These are phyloP conservation scores for Gautieria morchelliformis DNA, from an alignment of 768 basidiomycete genomes.

Conservation along the genomic window DNA sequence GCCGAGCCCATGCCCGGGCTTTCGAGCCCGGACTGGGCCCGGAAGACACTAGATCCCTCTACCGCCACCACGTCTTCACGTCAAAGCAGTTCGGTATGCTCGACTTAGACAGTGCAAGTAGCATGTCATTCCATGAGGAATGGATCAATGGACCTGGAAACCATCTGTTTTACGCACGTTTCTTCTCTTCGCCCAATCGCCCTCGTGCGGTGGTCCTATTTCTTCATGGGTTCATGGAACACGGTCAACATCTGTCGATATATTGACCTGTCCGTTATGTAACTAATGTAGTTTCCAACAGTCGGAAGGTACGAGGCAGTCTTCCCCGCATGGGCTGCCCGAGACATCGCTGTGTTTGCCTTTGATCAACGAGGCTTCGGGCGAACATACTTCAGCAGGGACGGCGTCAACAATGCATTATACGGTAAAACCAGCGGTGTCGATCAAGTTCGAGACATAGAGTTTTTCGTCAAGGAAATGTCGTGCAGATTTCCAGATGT, in stretches of 20 bases:
- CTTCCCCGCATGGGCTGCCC: constrained; percentile 43
- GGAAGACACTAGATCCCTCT: too few relatives aligned
- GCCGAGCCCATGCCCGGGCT: too few relatives aligned
- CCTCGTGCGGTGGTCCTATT: constrained; percentile 47
- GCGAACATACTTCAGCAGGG: constrained; percentile 46
- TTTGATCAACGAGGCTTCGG: constrained; percentile 80
- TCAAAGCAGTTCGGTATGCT: not conserved
- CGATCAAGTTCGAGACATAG: constrained; percentile 56
- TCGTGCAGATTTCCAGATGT: constrained; percentile 33
- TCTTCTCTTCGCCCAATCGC: not conserved
- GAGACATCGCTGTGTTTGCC: constrained; percentile 55
- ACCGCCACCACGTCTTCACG: too few relatives aligned
- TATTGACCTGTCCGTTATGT: not conserved
- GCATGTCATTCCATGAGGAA: not conserved
- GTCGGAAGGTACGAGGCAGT: constrained; percentile 55
- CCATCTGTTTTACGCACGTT: not conserved
- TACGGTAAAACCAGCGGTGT: constrained; percentile 55
- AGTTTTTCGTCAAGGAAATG: constrained; percentile 54
- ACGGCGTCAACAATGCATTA: constrained; percentile 41
- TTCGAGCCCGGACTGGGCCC: too few relatives aligned
- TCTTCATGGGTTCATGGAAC: constrained; percentile 72
- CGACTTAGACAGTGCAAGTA: not conserved
- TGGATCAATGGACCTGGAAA: not conserved
- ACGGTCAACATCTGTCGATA: constrained; percentile 24
- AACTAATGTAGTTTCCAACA: too few relatives aligned